Conservation (phyloP, 179 eudicot species). For the Silene noctiflora region DNA sequence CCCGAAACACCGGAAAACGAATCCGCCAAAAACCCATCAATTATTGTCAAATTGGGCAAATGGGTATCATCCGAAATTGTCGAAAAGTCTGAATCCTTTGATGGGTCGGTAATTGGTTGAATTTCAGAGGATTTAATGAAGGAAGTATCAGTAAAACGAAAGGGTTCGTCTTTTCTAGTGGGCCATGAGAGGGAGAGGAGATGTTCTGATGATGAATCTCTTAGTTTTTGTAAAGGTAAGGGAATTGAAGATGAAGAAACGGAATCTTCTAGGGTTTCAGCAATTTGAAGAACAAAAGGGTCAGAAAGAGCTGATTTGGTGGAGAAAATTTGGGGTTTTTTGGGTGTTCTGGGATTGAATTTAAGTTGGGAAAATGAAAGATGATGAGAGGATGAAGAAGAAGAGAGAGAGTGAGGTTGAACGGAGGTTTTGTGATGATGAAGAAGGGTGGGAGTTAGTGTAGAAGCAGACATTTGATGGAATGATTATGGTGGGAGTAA, state of each 20-base stretch:
- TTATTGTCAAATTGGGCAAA: constrained; percentile 51
- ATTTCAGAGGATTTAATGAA: constrained; percentile 60
- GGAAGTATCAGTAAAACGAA: constrained; percentile 79
- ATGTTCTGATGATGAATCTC: constrained; percentile 65
- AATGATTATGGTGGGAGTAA: neutral
- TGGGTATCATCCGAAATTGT: constrained; percentile 43
- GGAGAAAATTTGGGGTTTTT: constrained; percentile 23
- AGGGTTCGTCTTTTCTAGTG: constrained; percentile 78
- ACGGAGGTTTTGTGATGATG: constrained; percentile 20
- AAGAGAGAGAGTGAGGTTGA: neutral
- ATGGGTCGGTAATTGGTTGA: constrained; percentile 41
- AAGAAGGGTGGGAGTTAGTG: constrained; percentile 29
- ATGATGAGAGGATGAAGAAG: constrained; percentile 1
- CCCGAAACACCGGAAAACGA: constrained; percentile 40
- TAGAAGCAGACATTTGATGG: constrained; percentile 47
- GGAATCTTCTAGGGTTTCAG: constrained; percentile 91
- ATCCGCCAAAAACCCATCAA: constrained; percentile 63
- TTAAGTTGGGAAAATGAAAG: constrained; percentile 19
- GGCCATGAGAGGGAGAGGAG: constrained; percentile 87
- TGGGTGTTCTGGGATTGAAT: constrained; percentile 24
- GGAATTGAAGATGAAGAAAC: constrained; percentile 42
- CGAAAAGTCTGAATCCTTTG: constrained; percentile 23
- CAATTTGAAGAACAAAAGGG: constrained; percentile 86
- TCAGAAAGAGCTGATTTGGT: constrained; percentile 58
- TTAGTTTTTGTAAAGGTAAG: constrained; percentile 59